Evolutionary conservation across 1,284 basidiomycete genomes (phyloP).

Genomic region (Apiotrichum mycotoxinovorans): DNA sequence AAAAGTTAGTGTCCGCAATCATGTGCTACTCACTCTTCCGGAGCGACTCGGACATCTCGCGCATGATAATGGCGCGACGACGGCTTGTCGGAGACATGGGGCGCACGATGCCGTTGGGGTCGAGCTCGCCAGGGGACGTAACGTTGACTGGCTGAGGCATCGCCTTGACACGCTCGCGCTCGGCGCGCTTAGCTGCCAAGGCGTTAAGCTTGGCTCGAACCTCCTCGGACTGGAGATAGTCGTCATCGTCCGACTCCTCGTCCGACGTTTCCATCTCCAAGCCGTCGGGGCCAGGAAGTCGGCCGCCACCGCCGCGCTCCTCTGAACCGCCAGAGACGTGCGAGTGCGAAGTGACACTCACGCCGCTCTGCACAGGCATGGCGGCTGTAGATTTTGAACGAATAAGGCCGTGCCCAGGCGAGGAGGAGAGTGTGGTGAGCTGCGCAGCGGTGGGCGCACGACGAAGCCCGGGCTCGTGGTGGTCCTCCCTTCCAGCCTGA

Average conservation of each 20-base stretch:
- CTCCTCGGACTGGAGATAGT: slow-evolving; percentile 36
- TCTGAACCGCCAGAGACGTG: slow-evolving; percentile 12
- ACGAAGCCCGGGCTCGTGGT: slow-evolving; percentile 18
- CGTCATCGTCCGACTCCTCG: slow-evolving; percentile 35
- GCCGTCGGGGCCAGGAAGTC: slow-evolving; percentile 11
- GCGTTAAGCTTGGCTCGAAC: slow-evolving; percentile 37
- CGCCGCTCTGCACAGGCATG: slow-evolving; percentile 42
- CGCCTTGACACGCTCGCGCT: slow-evolving; percentile 6
- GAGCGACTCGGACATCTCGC: slow-evolving; percentile 47
- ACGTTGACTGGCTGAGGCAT: slow-evolving; percentile 5
- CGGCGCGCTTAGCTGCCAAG: slow-evolving; percentile 32
- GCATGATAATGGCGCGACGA: slow-evolving; percentile 42
- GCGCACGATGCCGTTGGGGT: slow-evolving; percentile 30
- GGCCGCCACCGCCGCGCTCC: background rate
- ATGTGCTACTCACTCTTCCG: slow-evolving; percentile 37
- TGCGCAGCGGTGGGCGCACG: slow-evolving; percentile 35
- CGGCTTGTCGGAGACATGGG: slow-evolving; percentile 40
- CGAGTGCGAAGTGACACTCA: slow-evolving; percentile 34
- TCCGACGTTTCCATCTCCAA: slow-evolving; percentile 37
- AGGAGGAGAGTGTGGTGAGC: slow-evolving; percentile 25
- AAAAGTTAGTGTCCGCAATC: background rate
- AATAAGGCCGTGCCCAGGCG: slow-evolving; percentile 32
- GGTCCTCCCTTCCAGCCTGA: slow-evolving; percentile 3
- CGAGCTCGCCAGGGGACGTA: slow-evolving; percentile 11
- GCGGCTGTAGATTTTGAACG: slow-evolving; percentile 45